phyloP scores from a whole-genome alignment of 2,329 filamentous ascomycete species.

The Cordyceps fumosorosea region DNA sequence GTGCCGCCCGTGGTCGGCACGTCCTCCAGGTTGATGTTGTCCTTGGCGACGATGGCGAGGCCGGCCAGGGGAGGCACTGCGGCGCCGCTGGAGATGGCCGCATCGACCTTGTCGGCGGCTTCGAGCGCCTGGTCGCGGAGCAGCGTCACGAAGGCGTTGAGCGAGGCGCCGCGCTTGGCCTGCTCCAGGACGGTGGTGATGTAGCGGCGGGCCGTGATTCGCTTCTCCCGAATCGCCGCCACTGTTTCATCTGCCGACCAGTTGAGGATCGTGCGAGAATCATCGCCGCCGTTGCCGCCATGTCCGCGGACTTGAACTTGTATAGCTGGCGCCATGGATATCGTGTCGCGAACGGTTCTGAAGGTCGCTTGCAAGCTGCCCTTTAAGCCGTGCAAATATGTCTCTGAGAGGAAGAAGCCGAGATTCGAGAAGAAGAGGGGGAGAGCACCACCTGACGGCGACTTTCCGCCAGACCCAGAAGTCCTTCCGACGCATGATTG shows the following conservation, averaged over 20 bases:
- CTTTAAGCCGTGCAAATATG: not conserved
- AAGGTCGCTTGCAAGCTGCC: not conserved
- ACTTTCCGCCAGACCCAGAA: not conserved
- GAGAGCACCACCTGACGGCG: not conserved
- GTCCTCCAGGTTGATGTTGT: conserved; percentile 18
- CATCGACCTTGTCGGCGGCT: conserved; percentile 10
- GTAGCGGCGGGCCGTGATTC: conserved; percentile 3
- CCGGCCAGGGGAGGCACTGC: conserved; percentile 17
- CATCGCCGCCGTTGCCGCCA: not conserved
- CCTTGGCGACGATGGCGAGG: conserved; percentile 18
- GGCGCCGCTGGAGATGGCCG: conserved; percentile 10
- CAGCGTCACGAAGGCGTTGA: conserved; percentile 10
- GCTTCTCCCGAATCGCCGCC: conserved; percentile 8
- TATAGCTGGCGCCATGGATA: not conserved
- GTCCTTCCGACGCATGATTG: not conserved
- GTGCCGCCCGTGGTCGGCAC: conserved; percentile 15
- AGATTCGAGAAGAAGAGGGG: not conserved
- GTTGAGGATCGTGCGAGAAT: not conserved
- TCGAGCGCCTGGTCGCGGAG: conserved; percentile 5
- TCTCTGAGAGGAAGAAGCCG: not conserved
- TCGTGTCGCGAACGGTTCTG: not conserved
- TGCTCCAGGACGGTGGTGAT: conserved; percentile 8
- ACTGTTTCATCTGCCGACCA: conserved; percentile 12
- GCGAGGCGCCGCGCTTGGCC: not conserved
- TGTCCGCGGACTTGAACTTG: not conserved